A percentile compares a stretch with the other conserved stretches of the same genome.
Evolutionary conservation across 257 asterid genomes (phyloP).

Genomic region (Agastache rugosa): DNA sequence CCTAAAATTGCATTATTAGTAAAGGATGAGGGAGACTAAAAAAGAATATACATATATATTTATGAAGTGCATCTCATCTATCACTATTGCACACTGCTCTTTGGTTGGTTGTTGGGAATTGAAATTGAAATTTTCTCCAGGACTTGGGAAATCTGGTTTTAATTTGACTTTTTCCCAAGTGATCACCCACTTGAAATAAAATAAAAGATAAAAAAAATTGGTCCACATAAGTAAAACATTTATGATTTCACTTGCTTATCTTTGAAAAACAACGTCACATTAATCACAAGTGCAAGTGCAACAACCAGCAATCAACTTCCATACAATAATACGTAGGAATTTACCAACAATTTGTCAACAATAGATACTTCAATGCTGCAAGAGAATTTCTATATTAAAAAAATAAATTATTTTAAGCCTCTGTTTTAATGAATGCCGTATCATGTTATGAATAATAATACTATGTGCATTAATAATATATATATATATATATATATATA

Average conservation of each 20-base stretch:
- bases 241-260: conserved; percentile 18
- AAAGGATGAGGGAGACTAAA: too few relatives aligned
- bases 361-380: neutral
- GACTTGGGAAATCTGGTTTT: conserved; percentile 15
- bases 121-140: conserved; percentile 19
- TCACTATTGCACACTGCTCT: neutral
- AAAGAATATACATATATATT: too few relatives aligned
- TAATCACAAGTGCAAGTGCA: conserved; percentile 43
- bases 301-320: conserved; percentile 51
- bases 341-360: conserved; percentile 35
- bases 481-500: too few relatives aligned
- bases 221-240: conserved; percentile 32
- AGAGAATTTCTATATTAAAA: neutral
- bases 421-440: neutral
- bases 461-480: too few relatives aligned
- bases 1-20: too few relatives aligned
- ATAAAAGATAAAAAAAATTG: neutral
- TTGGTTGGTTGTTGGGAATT: conserved; percentile 33
- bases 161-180: conserved; percentile 7
- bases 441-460: neutral
- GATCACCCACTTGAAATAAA: conserved; percentile 29
- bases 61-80: neutral
- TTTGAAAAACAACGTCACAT: conserved; percentile 31
- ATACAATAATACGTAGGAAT: neutral
- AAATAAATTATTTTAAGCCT: neutral